Conservation (phyloP, 768 basidiomycete genomes). For the Leccinum arenicola region DNA sequence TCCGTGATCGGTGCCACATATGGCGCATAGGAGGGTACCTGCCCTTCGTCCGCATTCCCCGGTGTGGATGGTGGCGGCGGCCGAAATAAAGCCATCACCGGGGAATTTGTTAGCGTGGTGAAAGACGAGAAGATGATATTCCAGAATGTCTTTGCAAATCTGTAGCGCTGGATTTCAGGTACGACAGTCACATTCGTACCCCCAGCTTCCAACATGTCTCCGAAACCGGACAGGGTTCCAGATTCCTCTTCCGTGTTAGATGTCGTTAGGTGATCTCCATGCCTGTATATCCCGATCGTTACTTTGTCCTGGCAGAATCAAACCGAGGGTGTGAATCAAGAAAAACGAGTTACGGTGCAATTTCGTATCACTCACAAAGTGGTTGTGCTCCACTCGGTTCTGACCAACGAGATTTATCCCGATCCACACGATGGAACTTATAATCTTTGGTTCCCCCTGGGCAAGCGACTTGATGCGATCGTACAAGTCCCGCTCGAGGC, state of each 20-base stretch:
- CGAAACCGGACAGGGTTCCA: constrained; percentile 44
- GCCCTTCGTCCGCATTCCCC: constrained; percentile 3
- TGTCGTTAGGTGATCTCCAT: constrained; percentile 38
- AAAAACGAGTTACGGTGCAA: background rate
- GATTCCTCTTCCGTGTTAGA: constrained; percentile 42
- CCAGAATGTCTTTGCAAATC: constrained; percentile 65
- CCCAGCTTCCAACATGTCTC: constrained; percentile 42
- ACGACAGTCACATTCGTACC: constrained; percentile 47
- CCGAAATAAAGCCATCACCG: constrained; percentile 51
- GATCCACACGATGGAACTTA: constrained; percentile 56
- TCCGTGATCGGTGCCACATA: constrained; percentile 42
- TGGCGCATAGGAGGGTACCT: constrained; percentile 37
- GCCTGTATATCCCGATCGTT: constrained; percentile 54
- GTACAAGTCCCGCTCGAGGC: constrained; percentile 60
- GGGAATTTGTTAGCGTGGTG: constrained; percentile 47
- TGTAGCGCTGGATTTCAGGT: constrained; percentile 59
- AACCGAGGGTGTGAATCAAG: background rate
- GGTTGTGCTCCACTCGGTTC: constrained; percentile 49
- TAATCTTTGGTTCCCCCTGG: constrained; percentile 46
- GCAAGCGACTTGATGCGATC: constrained; percentile 43
- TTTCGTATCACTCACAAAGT: constrained; percentile 42
- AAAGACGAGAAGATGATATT: constrained; percentile 55
- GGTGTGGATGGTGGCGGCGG: constrained; percentile 25
- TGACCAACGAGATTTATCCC: constrained; percentile 45
- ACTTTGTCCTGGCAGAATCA: constrained; percentile 35